Evolutionary conservation across 345 rosid genomes (phyloP).

Genomic region (Eucalyptus tenuipes): DNA sequence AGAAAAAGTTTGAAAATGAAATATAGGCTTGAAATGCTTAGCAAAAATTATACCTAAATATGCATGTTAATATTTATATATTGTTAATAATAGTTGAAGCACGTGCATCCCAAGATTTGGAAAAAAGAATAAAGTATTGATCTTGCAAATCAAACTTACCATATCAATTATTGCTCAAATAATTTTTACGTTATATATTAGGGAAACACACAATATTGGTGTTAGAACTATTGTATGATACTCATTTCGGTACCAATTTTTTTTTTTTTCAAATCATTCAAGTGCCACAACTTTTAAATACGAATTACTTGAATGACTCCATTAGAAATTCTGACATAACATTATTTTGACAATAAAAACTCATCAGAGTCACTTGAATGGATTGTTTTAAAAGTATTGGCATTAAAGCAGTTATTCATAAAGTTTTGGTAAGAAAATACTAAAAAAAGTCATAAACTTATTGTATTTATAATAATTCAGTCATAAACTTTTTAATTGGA

Average conservation of each 20-base stretch:
- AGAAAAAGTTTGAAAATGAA: not conserved
- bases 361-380: not conserved
- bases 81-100: not conserved
- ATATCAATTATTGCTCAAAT: not conserved
- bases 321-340: no score
- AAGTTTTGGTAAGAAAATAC: no score
- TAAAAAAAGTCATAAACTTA: no score
- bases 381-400: not conserved
- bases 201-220: not conserved
- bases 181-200: no score
- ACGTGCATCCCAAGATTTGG: not conserved
- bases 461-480: fast-evolving
- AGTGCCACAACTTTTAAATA: not conserved
- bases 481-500: no score
- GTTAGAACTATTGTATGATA: no score
- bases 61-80: not conserved
- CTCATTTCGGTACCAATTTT: not conserved
- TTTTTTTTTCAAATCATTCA: not conserved
- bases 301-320: not conserved
- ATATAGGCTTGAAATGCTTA: not conserved
- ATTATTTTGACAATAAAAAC: not conserved
- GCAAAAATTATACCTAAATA: not conserved
- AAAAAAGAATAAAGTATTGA: not conserved
- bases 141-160: not conserved
- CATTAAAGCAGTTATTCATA: no score